These are phyloP conservation scores for Neurospora tetrasperma DNA, from an alignment of 495 filamentous ascomycete species.

Conservation along the genomic window DNA sequence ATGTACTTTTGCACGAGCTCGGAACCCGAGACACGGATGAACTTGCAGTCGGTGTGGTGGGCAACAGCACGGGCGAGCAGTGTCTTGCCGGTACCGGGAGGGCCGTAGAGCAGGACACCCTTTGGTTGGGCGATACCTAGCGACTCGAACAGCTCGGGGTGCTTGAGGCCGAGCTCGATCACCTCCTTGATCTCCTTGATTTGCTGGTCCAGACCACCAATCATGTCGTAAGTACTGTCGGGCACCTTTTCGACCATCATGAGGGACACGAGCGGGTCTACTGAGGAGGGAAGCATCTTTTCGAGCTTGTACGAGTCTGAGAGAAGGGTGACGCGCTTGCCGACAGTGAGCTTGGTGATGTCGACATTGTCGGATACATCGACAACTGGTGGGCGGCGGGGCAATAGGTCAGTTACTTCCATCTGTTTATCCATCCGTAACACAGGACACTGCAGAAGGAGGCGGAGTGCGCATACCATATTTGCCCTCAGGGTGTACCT, in stretches of 20 bases:
- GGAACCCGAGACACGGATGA: slow-evolving; percentile 93
- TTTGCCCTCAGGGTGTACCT: slow-evolving; percentile 99
- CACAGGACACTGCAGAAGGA: not conserved
- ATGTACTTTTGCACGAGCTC: slow-evolving; percentile 99
- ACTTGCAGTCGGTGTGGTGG: slow-evolving; percentile 97
- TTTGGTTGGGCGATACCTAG: slow-evolving; percentile 97
- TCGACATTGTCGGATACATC: slow-evolving; percentile 94
- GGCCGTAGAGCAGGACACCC: slow-evolving; percentile 93
- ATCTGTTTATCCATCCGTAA: not conserved
- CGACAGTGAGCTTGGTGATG: slow-evolving; percentile 86
- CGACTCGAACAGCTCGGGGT: slow-evolving; percentile 97
- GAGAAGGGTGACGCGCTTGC: slow-evolving; percentile 93
- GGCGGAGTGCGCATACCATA: slow-evolving; percentile 56
- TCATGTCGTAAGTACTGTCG: slow-evolving; percentile 99
- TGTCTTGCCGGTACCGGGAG: slow-evolving; percentile 95
- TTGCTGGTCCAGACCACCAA: slow-evolving; percentile 95
- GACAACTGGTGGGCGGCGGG: slow-evolving; percentile 54
- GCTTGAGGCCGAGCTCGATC: slow-evolving; percentile 96
- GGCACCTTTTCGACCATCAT: slow-evolving; percentile 99
- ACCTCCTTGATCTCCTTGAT: slow-evolving; percentile 99
- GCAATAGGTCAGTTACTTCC: slow-evolving; percentile 3
- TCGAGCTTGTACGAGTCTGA: slow-evolving; percentile 97
- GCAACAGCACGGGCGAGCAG: slow-evolving; percentile 90
- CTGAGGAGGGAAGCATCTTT: slow-evolving; percentile 93
- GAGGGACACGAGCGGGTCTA: slow-evolving; percentile 97